Conservation (phyloP, 2,329 filamentous ascomycete genomes). For the Cryphonectria nitschkei region DNA sequence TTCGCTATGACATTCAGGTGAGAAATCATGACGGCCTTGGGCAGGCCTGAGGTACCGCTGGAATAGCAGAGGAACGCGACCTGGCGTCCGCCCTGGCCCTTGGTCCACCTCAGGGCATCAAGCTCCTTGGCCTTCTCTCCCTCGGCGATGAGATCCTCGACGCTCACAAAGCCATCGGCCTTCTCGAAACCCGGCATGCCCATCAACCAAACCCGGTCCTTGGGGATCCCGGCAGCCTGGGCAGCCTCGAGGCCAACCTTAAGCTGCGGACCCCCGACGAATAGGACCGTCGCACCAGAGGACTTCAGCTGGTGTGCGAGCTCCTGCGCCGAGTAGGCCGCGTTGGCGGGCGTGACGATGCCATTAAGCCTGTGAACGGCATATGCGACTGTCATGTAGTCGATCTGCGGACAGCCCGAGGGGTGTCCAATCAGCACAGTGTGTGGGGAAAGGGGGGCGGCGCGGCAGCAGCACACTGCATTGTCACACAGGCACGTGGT, state of each 20-base stretch:
- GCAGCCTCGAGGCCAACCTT: constrained; percentile 67
- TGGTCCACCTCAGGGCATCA: constrained; percentile 60
- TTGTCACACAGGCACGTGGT: not conserved
- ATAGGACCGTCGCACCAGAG: constrained; percentile 69
- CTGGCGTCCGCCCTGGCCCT: constrained; percentile 68
- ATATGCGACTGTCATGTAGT: constrained; percentile 74
- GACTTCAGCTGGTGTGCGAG: constrained; percentile 73
- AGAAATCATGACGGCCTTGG: constrained; percentile 86
- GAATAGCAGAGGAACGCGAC: constrained; percentile 81
- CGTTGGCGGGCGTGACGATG: constrained; percentile 74
- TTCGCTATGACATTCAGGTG: constrained; percentile 81
- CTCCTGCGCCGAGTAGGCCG: constrained; percentile 71
- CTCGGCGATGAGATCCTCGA: constrained; percentile 67
- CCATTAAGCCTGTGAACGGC: constrained; percentile 76
- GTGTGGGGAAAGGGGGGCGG: not conserved
- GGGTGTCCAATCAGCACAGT: not conserved
- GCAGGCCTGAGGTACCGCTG: constrained; percentile 77
- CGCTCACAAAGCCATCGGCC: constrained; percentile 60
- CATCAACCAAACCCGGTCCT: constrained; percentile 69
- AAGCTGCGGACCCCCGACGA: constrained; percentile 71
- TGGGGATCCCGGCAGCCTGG: constrained; percentile 63
- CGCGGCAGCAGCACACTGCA: not conserved
- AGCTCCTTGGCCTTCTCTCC: constrained; percentile 59
- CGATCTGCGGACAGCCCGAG: constrained; percentile 55
- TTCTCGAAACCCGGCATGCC: constrained; percentile 64